A percentile compares a stretch with the other conserved stretches of the same genome.
Evolutionary conservation across 345 rosid species (phyloP).

Genomic region (Fremontodendron californicum): DNA sequence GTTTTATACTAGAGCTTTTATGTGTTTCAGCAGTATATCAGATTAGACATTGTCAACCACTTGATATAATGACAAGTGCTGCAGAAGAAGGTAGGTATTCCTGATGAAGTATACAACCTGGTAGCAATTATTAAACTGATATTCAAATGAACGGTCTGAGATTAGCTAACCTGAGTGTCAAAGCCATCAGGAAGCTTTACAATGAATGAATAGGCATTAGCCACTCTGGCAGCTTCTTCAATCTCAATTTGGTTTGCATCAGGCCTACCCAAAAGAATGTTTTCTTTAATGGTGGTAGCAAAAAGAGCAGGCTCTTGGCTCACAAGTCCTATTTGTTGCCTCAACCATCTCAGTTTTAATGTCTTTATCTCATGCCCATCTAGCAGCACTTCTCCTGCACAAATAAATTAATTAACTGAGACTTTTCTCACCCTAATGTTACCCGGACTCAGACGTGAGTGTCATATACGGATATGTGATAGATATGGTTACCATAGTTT

Average conservation of each 20-base stretch:
- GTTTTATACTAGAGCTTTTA: neutral
- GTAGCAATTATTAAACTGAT: neutral
- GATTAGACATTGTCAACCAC: neutral
- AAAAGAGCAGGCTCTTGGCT: constrained; percentile 97
- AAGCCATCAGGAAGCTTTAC: constrained; percentile 88
- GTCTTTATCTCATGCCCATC: constrained; percentile 86
- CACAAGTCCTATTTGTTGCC: constrained; percentile 95
- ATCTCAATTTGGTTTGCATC: constrained; percentile 72
- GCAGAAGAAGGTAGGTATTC: constrained; percentile 6
- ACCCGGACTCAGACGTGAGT: too few species aligned
- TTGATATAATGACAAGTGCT: neutral
- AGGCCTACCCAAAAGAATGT: constrained; percentile 87
- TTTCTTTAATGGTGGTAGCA: constrained; percentile 92
- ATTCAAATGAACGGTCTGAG: neutral
- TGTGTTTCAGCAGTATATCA: neutral
- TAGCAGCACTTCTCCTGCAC: constrained; percentile 76
- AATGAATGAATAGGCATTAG: constrained; percentile 93
- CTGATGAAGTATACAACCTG: neutral
- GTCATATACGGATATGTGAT: too few species aligned
- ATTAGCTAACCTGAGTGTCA: constrained; percentile 74
- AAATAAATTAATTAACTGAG: constrained; percentile 3
- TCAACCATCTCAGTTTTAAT: constrained; percentile 77
- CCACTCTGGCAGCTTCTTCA: constrained; percentile 96
- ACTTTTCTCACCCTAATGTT: neutral
- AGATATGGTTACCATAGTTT: too few species aligned